phyloP scores from a whole-genome alignment of 805 yeast genomes.

The Saccharomycopsis javanensis region DNA sequence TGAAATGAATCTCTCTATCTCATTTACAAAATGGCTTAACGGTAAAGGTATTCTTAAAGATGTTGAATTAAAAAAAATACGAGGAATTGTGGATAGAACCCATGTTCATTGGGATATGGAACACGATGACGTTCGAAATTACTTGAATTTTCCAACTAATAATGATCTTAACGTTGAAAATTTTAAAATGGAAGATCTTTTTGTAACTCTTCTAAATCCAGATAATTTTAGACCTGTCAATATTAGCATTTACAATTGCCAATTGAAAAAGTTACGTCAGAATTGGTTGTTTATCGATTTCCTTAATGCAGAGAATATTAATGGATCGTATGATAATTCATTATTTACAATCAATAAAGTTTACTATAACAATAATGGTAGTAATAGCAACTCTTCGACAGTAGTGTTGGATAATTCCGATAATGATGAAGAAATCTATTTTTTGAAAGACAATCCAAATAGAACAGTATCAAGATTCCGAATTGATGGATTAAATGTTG shows the following conservation, averaged over 20 bases:
- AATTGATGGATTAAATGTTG: conserved; percentile 76
- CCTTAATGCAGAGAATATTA: conserved; percentile 64
- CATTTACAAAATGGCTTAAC: conserved; percentile 78
- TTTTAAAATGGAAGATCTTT: conserved; percentile 73
- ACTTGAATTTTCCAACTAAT: conserved; percentile 59
- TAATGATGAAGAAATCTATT: conserved; percentile 16
- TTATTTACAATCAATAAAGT: conserved; percentile 75
- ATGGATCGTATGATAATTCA: conserved; percentile 90
- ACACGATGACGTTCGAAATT: conserved; percentile 68
- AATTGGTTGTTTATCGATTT: conserved; percentile 92
- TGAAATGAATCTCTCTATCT: conserved; percentile 68
- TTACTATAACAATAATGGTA: not conserved
- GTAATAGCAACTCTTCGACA: not conserved
- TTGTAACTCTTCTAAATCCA: conserved; percentile 79
- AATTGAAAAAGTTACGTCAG: conserved; percentile 66
- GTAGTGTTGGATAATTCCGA: conserved; percentile 2
- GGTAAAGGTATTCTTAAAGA: conserved; percentile 83
- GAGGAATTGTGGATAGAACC: conserved; percentile 90
- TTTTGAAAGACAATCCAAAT: conserved; percentile 1
- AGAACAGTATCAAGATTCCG: conserved; percentile 45
- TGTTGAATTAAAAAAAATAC: conserved; percentile 68
- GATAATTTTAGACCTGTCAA: conserved; percentile 71
- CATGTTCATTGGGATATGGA: conserved; percentile 75
- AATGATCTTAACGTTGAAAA: conserved; percentile 92
- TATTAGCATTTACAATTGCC: conserved; percentile 82